Evolutionary conservation across 2,329 filamentous ascomycete species (phyloP), one percentile per base, ranked within the genome.

Genomic region (Diaporthe destruens): DNA sequence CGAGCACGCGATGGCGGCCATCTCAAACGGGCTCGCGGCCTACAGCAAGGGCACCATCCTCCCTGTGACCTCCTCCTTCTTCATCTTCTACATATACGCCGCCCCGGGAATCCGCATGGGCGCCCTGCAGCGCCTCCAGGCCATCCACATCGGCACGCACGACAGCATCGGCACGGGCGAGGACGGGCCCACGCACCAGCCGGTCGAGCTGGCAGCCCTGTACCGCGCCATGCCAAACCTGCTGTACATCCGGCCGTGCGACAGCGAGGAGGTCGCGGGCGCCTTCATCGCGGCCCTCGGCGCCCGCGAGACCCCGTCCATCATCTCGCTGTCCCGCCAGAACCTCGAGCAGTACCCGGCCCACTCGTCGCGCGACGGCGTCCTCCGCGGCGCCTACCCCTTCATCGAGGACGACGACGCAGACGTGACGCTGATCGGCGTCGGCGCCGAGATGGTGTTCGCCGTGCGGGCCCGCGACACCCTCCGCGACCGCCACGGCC

Each of bases 1-100:
- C 6, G 89, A 91, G 75, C 89, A 91, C 77, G 89, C 88, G 70
- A 91, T 92, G 90, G 84, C 84, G 2, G 80, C 85, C 39, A 87
- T 89, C 32, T 84, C 85, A 8, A 89, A 89, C 77, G 90, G 89
- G 3, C 79, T 92, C 5, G 89, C 90, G 0, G 90, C 90, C 1
- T 89, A 82, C 72, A 80, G 80, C 54, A 83, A 80, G 7, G 84
- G 81, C n/a, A 87, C 86, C 0, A 84, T 89, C 75, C 76, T 90
- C 16, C 88, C 88, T 0, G 80, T 89, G 34, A 89, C 87, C 0
- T 85, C 86, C 0, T 83, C 83, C 1, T 90, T 90, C 80, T 87
- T 89, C 80, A 89, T 89, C 82, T 90, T 90, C 79, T 89, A 89
- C 74, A 78, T 87, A 9, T 79, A 80, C 57, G 79, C 85, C 2